Base-by-base conservation (phyloP, 2,329 filamentous ascomycete genomes). In the Trichoderma atrobrunneum region DNA sequence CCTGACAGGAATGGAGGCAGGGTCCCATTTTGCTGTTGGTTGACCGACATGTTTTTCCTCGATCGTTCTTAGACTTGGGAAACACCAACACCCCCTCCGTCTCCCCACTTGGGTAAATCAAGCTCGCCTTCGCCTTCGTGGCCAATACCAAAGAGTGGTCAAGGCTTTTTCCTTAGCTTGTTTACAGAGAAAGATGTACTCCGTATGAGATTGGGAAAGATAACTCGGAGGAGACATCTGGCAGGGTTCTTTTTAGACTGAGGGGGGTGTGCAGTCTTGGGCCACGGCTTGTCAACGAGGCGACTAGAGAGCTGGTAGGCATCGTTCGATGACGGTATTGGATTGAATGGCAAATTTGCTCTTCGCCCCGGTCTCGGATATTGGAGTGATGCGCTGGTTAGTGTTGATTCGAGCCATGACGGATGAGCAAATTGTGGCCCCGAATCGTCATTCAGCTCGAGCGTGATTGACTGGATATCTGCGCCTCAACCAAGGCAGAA, bases 401-500 rank as follows among this genome's bases (percentile, higher is more conserved):
- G 36, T 26, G 21, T 48, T 61, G 36, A 61, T 39, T 54, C 14
- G 66, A 32, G 57, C n/a, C 64, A 59, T 67, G 32, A 21, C 14
- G 51, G 51, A 59, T 56, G 51, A 43, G 36, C 28, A 14, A 34
- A 32, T 34, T n/a, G 28, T 54, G 54, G 30, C 57, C 21, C 57
- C 21, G 10, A 54, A 14, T 62, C 28, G 36, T 51, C n/a, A 34
- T 62, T 36, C 34, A 39, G 51, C 26, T 57, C 32, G 21, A 56
- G 26, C 26, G 28, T 57, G 51, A 30, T 34, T 68, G 16, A 71
- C 60, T 10, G 54, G 51, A 56, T 39, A 28, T 36, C 70, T 11
- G 56, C 62, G 63, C 62, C 63, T 39, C 70, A 32, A n/a, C n/a
- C 70, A 60, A 72, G 70, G 63, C 70, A 67, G 54, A 72, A n/a